Evolutionary conservation across 768 basidiomycete species (phyloP).

Genomic region (Cyclocybe aegerita): DNA sequence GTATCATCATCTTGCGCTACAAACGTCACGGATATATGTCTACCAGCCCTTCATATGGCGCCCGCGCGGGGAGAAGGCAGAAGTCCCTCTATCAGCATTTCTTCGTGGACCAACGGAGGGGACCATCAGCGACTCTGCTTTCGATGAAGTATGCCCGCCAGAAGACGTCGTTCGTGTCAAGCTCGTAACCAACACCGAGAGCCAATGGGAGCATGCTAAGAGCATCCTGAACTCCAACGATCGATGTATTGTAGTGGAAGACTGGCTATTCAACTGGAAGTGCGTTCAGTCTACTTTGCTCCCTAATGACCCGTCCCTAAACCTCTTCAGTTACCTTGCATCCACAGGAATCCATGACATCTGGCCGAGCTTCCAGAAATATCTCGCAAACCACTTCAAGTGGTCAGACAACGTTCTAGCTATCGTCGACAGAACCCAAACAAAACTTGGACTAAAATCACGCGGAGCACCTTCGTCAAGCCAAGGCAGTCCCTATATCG

Average conservation of each 20-base stretch:
- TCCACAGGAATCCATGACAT: slow-evolving; percentile 36
- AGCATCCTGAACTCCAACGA: slow-evolving; percentile 29
- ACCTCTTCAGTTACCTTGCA: slow-evolving; percentile 32
- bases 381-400: slow-evolving; percentile 37
- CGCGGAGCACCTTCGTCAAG: slow-evolving; percentile 15
- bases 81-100: slow-evolving; percentile 43
- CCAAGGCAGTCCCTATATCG: slow-evolving; percentile 39
- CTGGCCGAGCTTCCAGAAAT: slow-evolving; percentile 40
- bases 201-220: slow-evolving; percentile 38
- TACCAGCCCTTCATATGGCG: slow-evolving; percentile 49
- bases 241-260: slow-evolving; percentile 42
- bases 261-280: slow-evolving; percentile 45
- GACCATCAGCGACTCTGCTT: slow-evolving; percentile 33
- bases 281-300: slow-evolving; percentile 18
- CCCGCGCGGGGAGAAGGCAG: slow-evolving; percentile 37
- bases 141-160: slow-evolving; percentile 40
- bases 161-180: slow-evolving; percentile 34
- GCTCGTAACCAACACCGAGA: slow-evolving; percentile 21
- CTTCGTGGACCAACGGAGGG: slow-evolving; percentile 37
- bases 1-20: slow-evolving; percentile 44
- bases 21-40: slow-evolving; percentile 37
- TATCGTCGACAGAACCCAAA: slow-evolving; percentile 34
- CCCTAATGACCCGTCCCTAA: neutral
- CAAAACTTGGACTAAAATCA: slow-evolving; percentile 30
- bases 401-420: slow-evolving; percentile 37